Percentiles rank a stretch among this genome's conserved stretches.
Conservation (phyloP, 352 stramenopile genomes). For the Globisporangium acanthophoron region DNA sequence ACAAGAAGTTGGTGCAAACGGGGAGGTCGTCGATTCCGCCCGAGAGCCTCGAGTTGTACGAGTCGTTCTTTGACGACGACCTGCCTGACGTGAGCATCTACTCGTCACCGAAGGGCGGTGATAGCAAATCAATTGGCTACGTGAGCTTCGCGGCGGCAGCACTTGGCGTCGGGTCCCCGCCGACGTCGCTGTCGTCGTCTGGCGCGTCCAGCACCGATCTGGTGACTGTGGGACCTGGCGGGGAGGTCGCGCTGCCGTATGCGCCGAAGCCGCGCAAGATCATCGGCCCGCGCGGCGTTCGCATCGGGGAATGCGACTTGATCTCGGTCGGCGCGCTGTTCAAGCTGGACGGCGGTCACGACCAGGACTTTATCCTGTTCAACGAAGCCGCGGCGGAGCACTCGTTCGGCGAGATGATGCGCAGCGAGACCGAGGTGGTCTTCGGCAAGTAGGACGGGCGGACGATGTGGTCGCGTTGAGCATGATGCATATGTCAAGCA, state of each 20-base stretch:
- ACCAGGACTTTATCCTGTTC: constrained; percentile 79
- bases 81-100: constrained; percentile 57
- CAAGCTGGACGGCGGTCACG: constrained; percentile 77
- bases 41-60: constrained; percentile 73
- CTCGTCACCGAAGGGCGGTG: constrained; percentile 8
- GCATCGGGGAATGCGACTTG: constrained; percentile 33
- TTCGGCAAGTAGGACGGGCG: constrained; percentile 9
- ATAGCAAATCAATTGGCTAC: constrained; percentile 2
- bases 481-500: not conserved
- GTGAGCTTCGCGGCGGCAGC: constrained; percentile 18
- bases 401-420: constrained; percentile 68
- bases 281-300: constrained; percentile 9
- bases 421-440: constrained; percentile 60
- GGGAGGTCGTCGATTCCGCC: constrained; percentile 42
- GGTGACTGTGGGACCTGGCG: not conserved
- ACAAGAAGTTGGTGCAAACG: constrained; percentile 58
- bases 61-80: constrained; percentile 76
- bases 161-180: constrained; percentile 6
- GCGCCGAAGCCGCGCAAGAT: constrained; percentile 15
- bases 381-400: constrained; percentile 70
- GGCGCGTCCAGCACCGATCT: not conserved
- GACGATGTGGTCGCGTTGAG: too few relatives aligned
- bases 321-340: constrained; percentile 66
- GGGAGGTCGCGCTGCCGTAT: not conserved
- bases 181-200: constrained; percentile 5